These are phyloP conservation scores for Pseudonitzschia multiseries DNA, from an alignment of 108 stramenopile genomes.

Conservation along the genomic window DNA sequence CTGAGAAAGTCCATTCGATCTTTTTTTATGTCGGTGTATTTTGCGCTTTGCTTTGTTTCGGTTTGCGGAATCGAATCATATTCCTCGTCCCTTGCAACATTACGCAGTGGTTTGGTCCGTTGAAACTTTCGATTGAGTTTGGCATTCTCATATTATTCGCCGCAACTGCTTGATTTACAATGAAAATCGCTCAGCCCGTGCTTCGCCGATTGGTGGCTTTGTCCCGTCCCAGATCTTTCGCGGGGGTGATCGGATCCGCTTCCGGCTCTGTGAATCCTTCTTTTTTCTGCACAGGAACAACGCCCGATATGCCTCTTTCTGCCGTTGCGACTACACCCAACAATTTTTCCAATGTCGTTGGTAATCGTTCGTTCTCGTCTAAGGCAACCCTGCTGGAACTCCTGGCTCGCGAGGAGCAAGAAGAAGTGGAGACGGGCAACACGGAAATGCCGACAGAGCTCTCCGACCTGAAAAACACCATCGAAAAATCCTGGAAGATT, in stretches of 20 bases:
- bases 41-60: too few relatives aligned
- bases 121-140: not conserved
- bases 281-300: not conserved
- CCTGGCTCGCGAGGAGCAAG: conserved; percentile 21
- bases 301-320: conserved; percentile 9
- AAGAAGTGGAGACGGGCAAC: conserved; percentile 29
- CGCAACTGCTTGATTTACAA: not conserved
- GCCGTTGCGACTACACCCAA: not conserved
- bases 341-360: not conserved
- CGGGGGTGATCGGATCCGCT: not conserved
- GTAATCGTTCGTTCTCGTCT: conserved; percentile 15
- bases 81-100: too few relatives aligned
- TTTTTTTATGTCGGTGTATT: too few relatives aligned
- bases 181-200: conserved; percentile 6
- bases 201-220: not conserved
- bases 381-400: conserved; percentile 17
- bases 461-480: conserved; percentile 16
- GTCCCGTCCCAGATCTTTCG: not conserved
- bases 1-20: too few relatives aligned
- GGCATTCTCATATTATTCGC: not conserved
- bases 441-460: conserved; percentile 33
- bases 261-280: not conserved
- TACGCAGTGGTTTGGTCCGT: too few relatives aligned
- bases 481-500: conserved; percentile 50
- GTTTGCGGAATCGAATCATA: too few relatives aligned